Conservation (phyloP, 2,329 filamentous ascomycete genomes). For the Colletotrichum theobromicola region DNA sequence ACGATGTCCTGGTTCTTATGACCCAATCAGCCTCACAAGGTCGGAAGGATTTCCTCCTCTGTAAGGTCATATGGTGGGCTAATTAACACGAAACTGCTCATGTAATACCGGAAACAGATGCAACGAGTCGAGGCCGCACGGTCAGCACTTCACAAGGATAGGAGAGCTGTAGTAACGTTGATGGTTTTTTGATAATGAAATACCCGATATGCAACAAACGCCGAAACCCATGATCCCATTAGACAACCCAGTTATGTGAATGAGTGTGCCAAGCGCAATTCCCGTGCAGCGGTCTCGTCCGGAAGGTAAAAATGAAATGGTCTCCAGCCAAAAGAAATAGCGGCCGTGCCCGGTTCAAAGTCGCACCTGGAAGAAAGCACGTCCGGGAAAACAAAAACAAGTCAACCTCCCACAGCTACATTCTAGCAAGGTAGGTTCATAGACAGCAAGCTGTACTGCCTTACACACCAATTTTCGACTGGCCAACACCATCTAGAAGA, state of each 20-base stretch:
- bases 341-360: neutral
- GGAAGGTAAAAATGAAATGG: neutral
- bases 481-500: constrained; percentile 64
- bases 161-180: neutral
- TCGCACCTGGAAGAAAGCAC: neutral
- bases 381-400: neutral
- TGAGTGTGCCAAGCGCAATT: neutral
- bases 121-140: neutral
- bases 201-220: neutral
- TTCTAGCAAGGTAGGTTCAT: neutral
- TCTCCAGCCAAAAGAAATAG: neutral
- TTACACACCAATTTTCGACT: neutral
- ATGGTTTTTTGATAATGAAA: neutral
- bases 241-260: neutral
- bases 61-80: neutral
- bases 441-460: neutral
- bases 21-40: neutral
- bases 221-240: neutral
- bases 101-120: neutral
- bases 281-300: neutral
- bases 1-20: neutral
- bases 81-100: neutral
- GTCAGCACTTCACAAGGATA: neutral
- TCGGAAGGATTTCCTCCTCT: neutral
- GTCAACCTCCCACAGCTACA: neutral